Conservation (phyloP, 106 monocot species). For the Amphibolis antarctica region DNA sequence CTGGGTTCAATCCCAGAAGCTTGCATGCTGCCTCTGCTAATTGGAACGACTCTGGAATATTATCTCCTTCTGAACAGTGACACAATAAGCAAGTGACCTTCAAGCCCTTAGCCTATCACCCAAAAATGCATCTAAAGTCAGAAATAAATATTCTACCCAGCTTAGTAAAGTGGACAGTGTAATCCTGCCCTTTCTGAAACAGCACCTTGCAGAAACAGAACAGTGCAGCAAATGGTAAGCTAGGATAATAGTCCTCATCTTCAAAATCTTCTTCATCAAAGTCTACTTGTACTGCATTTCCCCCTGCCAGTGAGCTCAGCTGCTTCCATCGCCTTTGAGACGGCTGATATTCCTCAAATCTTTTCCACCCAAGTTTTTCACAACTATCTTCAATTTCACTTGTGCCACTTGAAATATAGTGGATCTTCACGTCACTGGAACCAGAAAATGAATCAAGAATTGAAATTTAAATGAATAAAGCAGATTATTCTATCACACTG, state of each 20-base stretch:
- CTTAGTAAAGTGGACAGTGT: not conserved
- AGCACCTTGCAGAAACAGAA: constrained; percentile 78
- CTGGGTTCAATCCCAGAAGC: constrained; percentile 36
- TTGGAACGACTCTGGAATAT: constrained; percentile 68
- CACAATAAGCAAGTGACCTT: constrained; percentile 84
- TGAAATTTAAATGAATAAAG: not conserved
- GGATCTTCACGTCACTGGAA: constrained; percentile 61
- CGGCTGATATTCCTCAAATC: constrained; percentile 65
- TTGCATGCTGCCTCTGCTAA: constrained; percentile 71
- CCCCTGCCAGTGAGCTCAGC: constrained; percentile 46
- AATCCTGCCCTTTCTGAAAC: not conserved
- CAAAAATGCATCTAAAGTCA: not conserved
- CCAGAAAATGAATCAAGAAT: not conserved
- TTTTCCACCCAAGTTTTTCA: constrained; percentile 80
- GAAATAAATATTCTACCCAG: not conserved
- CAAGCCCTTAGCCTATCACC: constrained; percentile 56
- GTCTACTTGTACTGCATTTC: constrained; percentile 30
- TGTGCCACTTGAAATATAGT: constrained; percentile 64
- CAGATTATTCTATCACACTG: not conserved
- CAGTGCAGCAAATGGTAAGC: constrained; percentile 83
- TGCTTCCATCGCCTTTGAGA: constrained; percentile 58
- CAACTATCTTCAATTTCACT: constrained; percentile 54
- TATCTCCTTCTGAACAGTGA: constrained; percentile 97
- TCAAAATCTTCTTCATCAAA: constrained; percentile 31
- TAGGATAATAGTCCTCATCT: constrained; percentile 74